Conservation (phyloP, 441 rosid genomes). For the Biscutella laevigata region DNA sequence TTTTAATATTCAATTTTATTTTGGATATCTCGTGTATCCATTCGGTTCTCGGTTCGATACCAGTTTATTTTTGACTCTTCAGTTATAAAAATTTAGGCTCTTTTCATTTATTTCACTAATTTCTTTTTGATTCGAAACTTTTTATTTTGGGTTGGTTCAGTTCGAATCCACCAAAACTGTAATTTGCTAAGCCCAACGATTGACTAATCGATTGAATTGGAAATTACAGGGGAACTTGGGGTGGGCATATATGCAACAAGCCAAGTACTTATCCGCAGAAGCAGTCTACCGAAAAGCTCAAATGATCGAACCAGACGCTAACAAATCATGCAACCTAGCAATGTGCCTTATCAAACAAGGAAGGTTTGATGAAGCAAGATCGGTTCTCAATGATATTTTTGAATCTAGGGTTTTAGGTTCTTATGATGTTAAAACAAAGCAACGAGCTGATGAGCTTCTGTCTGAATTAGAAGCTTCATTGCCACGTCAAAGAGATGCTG, state of each 20-base stretch:
- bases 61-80: too few relatives aligned
- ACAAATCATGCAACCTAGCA: conserved; percentile 45
- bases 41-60: too few relatives aligned
- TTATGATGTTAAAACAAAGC: conserved; percentile 42
- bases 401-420: conserved; percentile 40
- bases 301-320: conserved; percentile 60
- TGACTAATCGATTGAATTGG: not conserved
- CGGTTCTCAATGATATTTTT: conserved; percentile 27
- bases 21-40: too few relatives aligned
- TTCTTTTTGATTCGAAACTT: too few relatives aligned
- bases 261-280: conserved; percentile 69
- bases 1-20: too few relatives aligned
- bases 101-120: too few relatives aligned
- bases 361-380: conserved; percentile 46
- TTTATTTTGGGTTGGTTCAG: too few relatives aligned
- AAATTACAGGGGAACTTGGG: conserved; percentile 69
- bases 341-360: conserved; percentile 61
- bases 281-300: conserved; percentile 72
- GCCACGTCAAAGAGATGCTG: conserved; percentile 15
- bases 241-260: conserved; percentile 92
- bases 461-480: conserved; percentile 36
- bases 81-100: too few relatives aligned
- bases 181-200: too few relatives aligned
- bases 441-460: conserved; percentile 53
- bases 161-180: too few relatives aligned